These are phyloP conservation scores for Trichoderma hamatum DNA, from an alignment of 2,329 filamentous ascomycete species.

Conservation along the genomic window DNA sequence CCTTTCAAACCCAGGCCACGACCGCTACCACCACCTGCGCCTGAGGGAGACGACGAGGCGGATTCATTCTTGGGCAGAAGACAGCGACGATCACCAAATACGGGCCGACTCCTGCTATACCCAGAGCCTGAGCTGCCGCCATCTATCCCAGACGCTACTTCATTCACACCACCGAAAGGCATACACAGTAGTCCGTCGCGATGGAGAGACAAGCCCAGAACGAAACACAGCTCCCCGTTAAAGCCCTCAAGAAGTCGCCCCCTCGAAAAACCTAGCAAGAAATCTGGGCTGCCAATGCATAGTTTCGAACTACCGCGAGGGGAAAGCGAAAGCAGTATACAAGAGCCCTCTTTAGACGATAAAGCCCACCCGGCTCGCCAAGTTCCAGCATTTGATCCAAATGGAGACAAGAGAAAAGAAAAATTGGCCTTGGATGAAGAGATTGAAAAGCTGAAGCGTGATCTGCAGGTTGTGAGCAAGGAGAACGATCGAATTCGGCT, in stretches of 20 bases:
- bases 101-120: constrained; percentile 37
- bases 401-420: constrained; percentile 54
- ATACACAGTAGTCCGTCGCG: constrained; percentile 63
- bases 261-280: background rate
- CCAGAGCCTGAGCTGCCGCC: constrained; percentile 68
- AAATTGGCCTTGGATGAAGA: constrained; percentile 59
- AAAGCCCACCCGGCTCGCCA: constrained; percentile 46
- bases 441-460: constrained; percentile 58
- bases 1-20: constrained; percentile 49
- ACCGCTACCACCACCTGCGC: constrained; percentile 50
- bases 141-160: constrained; percentile 55
- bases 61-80: constrained; percentile 39
- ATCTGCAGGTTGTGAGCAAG: constrained; percentile 59
- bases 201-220: constrained; percentile 42
- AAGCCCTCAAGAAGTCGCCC: constrained; percentile 47
- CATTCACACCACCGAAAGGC: constrained; percentile 59
- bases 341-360: constrained; percentile 22
- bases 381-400: constrained; percentile 46
- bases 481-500: constrained; percentile 60
- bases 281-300: constrained; percentile 15
- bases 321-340: background rate
- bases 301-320: constrained; percentile 1
- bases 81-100: constrained; percentile 36
- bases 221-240: constrained; percentile 53
- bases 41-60: constrained; percentile 36